Evolutionary conservation across 2,329 filamentous ascomycete species (phyloP).

Genomic region (Ophiostoma ulmi): DNA sequence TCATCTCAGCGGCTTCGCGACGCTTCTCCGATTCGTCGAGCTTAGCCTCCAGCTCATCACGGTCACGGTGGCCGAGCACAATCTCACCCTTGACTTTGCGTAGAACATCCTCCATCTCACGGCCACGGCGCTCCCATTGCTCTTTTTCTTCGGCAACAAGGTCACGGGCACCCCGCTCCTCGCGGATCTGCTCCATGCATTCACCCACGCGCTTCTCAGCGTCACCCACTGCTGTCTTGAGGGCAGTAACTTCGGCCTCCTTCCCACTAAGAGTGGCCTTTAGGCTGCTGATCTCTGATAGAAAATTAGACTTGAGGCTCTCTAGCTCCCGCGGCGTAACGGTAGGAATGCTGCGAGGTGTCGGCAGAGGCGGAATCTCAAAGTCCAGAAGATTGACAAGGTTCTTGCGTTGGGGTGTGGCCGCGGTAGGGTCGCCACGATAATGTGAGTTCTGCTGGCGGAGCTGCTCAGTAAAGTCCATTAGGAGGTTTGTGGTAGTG

Average conservation of each 20-base stretch:
- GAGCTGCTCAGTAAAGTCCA: slow-evolving; percentile 80
- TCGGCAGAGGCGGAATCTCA: slow-evolving; percentile 89
- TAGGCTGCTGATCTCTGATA: slow-evolving; percentile 91
- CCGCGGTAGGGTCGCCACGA: slow-evolving; percentile 31
- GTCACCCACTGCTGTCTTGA: slow-evolving; percentile 82
- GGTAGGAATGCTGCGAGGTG: slow-evolving; percentile 82
- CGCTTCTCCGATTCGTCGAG: slow-evolving; percentile 72
- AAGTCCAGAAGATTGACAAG: slow-evolving; percentile 75
- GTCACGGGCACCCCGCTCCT: slow-evolving; percentile 66
- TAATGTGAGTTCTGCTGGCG: slow-evolving; percentile 39
- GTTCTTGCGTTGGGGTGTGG: slow-evolving; percentile 46
- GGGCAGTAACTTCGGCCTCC: slow-evolving; percentile 80
- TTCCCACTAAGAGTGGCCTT: slow-evolving; percentile 88
- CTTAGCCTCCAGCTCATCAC: slow-evolving; percentile 69
- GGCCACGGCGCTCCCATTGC: slow-evolving; percentile 76
- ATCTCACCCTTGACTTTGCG: slow-evolving; percentile 78
- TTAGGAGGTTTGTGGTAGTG: slow-evolving; percentile 71
- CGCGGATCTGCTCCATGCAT: slow-evolving; percentile 74
- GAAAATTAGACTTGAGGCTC: slow-evolving; percentile 80
- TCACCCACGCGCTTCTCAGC: slow-evolving; percentile 89
- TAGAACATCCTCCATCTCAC: slow-evolving; percentile 79
- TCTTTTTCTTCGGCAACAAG: slow-evolving; percentile 68
- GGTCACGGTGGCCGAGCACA: slow-evolving; percentile 69
- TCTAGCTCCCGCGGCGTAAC: slow-evolving; percentile 91
- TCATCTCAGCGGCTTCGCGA: slow-evolving; percentile 66